A percentile compares a stretch with the other conserved stretches of the same genome.
phyloP scores from a whole-genome alignment of 441 rosid genomes.

The Erodium moschatum region DNA sequence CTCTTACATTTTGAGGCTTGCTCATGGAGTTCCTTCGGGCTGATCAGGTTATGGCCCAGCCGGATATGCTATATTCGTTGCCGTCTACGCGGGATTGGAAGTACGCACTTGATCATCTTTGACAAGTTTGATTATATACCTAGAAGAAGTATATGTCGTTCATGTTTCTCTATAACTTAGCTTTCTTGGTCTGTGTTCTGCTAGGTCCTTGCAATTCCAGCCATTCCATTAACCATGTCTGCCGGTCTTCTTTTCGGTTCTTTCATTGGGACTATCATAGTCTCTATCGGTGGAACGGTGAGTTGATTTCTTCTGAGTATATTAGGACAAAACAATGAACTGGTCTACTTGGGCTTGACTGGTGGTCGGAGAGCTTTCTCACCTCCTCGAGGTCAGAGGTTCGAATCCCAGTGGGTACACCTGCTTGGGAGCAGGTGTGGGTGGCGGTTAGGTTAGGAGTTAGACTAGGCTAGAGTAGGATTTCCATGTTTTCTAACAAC shows the following conservation, averaged over 20 bases:
- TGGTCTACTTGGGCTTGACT: too few relatives aligned
- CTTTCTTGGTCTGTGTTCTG: slow-evolving; percentile 13
- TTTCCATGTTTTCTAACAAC: too few relatives aligned
- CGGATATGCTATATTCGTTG: slow-evolving; percentile 85
- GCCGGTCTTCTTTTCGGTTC: slow-evolving; percentile 98
- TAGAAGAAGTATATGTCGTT: background rate
- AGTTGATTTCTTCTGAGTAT: slow-evolving; percentile 24
- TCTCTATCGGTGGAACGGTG: slow-evolving; percentile 94
- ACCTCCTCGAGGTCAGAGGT: too few relatives aligned
- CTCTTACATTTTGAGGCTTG: slow-evolving; percentile 11
- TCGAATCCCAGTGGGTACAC: too few relatives aligned
- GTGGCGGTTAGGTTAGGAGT: too few relatives aligned
- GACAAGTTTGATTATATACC: background rate
- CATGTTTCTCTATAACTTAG: background rate
- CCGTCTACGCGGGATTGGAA: slow-evolving; percentile 86
- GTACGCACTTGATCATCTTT: slow-evolving; percentile 32
- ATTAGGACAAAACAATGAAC: background rate
- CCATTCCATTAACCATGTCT: slow-evolving; percentile 93
- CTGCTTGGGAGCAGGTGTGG: too few relatives aligned
- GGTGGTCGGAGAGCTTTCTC: too few relatives aligned
- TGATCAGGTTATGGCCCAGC: slow-evolving; percentile 76
- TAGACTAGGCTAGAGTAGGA: too few relatives aligned
- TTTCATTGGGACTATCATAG: slow-evolving; percentile 73
- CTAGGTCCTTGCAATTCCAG: slow-evolving; percentile 92
- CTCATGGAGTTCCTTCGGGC: slow-evolving; percentile 13